These are phyloP conservation scores for Jaltomata sinuosa DNA, from an alignment of 257 asterid species.

Conservation along the genomic window DNA sequence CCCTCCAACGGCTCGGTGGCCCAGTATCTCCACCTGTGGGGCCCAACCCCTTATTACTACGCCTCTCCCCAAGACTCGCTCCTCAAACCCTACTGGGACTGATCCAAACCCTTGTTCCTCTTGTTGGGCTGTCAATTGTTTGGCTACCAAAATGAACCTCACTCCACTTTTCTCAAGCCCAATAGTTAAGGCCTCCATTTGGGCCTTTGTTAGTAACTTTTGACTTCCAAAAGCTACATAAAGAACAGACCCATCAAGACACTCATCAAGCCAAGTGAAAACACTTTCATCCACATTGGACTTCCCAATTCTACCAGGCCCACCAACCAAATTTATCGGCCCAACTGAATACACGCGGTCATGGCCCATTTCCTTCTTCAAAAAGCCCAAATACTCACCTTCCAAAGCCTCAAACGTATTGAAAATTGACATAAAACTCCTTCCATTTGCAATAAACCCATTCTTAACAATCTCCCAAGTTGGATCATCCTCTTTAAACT, in stretches of 20 bases:
- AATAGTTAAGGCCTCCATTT: slow-evolving; percentile 47
- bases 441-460: slow-evolving; percentile 30
- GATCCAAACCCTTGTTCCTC: slow-evolving; percentile 37
- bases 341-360: slow-evolving; percentile 41
- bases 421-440: slow-evolving; percentile 46
- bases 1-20: slow-evolving; percentile 50
- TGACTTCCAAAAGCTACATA: slow-evolving; percentile 78
- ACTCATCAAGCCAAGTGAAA: slow-evolving; percentile 41
- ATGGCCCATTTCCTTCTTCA: slow-evolving; percentile 28
- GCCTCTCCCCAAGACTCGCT: slow-evolving; percentile 33
- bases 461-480: slow-evolving; percentile 14
- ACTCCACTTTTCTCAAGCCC: slow-evolving; percentile 58
- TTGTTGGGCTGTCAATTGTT: slow-evolving; percentile 35
- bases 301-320: slow-evolving; percentile 10
- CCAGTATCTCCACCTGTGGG: slow-evolving; percentile 49
- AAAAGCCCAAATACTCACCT: slow-evolving; percentile 27
- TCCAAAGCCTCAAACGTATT: slow-evolving; percentile 50
- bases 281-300: not conserved
- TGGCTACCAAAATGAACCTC: slow-evolving; percentile 49
- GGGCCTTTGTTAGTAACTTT: slow-evolving; percentile 36
- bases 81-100: slow-evolving; percentile 39
- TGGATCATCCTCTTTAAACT: slow-evolving; percentile 22
- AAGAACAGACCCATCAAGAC: slow-evolving; percentile 42
- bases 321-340: slow-evolving; percentile 32
- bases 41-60: slow-evolving; percentile 64